Base-by-base conservation (phyloP, 768 basidiomycete genomes). In the Strobilomyces dryophilus region DNA sequence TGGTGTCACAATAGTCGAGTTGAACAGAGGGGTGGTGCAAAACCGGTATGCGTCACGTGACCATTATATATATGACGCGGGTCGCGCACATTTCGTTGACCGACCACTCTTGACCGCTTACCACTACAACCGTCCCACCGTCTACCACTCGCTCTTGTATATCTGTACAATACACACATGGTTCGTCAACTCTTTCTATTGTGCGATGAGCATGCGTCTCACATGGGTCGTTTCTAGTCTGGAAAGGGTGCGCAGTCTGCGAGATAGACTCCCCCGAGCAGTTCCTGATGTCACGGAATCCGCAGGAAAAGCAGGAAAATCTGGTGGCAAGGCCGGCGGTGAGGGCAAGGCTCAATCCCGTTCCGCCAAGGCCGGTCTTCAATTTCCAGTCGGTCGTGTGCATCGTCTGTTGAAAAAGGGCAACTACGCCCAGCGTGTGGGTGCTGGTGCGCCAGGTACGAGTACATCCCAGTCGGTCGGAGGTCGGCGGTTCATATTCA, bases 321-420 rank as follows among this genome's bases (percentile, higher is more conserved):
- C 68, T 49, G 74, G 74, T 59, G 82, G 83, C 57, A 82, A 80
- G 60, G 73, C 81, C 27, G 64, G 66, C 26, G 57, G 73, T 46
- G 75, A 74, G 56, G 73, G 70, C 29, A 87, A 87, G 64, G 72
- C 84, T 4, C 81, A 82, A 61, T 87, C 86, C 14, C 83, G 85
- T 49, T 87, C 85, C 21, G 77, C 85, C 49, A 87, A 85, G 65
- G 85, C 85, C 12, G 85, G 85, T 61, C 81, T 87, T 51, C 84
- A 88, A 68, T 89, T 93, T 77, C 91, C 91, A 49, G 90, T 93
- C 61, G 91, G 91, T 79, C 91, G 91, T 87, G 83, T 92, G 56
- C 91, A 90, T 75, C 84, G 89, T 81, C 82, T 91, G 40, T 71
- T 92, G 71, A 91, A 91, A 79, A 82, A 81, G 71, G 90, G 90